Percentiles rank a stretch among this genome's conserved stretches.
Conservation (phyloP, 1,139 yeast genomes). For the Yamadazyma pseudoaaseri region DNA sequence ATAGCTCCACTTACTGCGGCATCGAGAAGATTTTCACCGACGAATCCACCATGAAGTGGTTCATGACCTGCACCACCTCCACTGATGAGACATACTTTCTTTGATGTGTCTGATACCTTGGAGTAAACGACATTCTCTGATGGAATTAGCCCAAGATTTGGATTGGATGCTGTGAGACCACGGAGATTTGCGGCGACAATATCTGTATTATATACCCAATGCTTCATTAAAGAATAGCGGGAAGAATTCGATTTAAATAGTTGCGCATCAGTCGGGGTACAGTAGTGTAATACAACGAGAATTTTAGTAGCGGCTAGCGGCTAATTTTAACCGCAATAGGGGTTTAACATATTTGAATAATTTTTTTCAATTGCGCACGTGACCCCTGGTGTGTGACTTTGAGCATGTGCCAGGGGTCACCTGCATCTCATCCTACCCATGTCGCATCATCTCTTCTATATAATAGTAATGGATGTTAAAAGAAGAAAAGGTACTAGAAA, state of each 20-base stretch:
- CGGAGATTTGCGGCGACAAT: constrained; percentile 63
- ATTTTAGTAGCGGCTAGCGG: too few species aligned
- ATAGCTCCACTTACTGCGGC: constrained; percentile 89
- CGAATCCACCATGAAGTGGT: constrained; percentile 89
- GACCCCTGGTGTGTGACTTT: too few species aligned
- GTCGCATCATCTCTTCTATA: too few species aligned
- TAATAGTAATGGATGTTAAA: constrained; percentile 1
- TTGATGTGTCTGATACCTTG: constrained; percentile 30
- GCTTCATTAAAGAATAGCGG: constrained; percentile 36
- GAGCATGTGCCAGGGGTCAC: too few species aligned
- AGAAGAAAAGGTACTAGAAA: constrained; percentile 22
- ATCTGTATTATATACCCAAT: constrained; percentile 55
- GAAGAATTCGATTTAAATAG: too few species aligned
- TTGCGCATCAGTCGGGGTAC: too few species aligned
- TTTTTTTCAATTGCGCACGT: too few species aligned
- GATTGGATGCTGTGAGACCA: constrained; percentile 71
- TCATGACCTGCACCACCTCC: constrained; percentile 98
- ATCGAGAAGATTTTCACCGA: constrained; percentile 77
- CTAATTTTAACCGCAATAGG: too few species aligned
- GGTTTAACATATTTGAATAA: too few species aligned
- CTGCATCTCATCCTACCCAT: too few species aligned
- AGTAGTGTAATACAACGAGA: too few species aligned
- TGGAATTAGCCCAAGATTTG: constrained; percentile 60
- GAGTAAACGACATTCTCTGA: constrained; percentile 67
- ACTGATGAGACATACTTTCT: constrained; percentile 68